Evolutionary conservation across 179 eudicot genomes (phyloP).

Genomic region (Vitellaria paradoxa): DNA sequence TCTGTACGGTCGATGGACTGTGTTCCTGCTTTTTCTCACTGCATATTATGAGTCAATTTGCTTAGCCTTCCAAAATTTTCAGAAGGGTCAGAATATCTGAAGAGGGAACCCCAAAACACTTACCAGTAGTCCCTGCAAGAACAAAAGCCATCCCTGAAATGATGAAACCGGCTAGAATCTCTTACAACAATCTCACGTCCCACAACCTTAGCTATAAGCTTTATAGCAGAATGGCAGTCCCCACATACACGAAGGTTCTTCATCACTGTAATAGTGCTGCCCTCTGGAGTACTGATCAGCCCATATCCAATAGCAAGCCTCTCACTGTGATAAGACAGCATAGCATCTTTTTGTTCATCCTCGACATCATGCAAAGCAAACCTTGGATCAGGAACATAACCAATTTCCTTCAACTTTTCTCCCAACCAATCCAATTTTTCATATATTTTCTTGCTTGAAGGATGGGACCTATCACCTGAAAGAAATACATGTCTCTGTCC

Average conservation of each 20-base stretch:
- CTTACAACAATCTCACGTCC: conserved; percentile 33
- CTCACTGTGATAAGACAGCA: conserved; percentile 35
- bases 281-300: conserved; percentile 26
- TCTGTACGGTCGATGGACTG: background rate
- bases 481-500: conserved; percentile 35
- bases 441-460: conserved; percentile 24
- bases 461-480: conserved; percentile 34
- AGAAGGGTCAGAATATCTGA: background rate
- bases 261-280: conserved; percentile 39
- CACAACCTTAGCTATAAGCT: conserved; percentile 31
- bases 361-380: conserved; percentile 35
- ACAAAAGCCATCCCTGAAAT: conserved; percentile 37
- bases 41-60: background rate
- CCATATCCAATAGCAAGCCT: conserved; percentile 40
- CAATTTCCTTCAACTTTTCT: conserved; percentile 33
- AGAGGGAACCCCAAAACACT: background rate
- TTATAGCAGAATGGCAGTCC: conserved; percentile 42
- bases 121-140: conserved; percentile 44
- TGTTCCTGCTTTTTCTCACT: background rate
- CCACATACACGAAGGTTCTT: conserved; percentile 40
- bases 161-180: conserved; percentile 39
- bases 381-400: conserved; percentile 29
- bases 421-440: conserved; percentile 31
- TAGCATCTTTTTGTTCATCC: conserved; percentile 39
- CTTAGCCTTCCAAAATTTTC: background rate